Conservation (phyloP, 257 asterid species). For the Rauvolfia tetraphylla region DNA sequence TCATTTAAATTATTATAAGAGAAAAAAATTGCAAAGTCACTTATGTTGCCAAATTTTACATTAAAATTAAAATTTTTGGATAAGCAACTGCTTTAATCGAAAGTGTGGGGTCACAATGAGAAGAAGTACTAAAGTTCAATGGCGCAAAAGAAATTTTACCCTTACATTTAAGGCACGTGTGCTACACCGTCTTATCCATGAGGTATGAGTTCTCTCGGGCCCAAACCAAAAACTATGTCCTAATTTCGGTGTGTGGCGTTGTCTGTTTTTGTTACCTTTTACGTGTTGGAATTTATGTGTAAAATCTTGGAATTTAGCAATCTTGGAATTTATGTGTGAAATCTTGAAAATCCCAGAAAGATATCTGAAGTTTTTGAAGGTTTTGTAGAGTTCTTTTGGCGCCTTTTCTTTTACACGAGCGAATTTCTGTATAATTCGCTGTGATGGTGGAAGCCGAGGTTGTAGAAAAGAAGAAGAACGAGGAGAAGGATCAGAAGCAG, state of each 20-base stretch:
- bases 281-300: too few relatives aligned
- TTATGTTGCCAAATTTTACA: too few relatives aligned
- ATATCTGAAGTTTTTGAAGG: not conserved
- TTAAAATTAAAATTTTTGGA: too few relatives aligned
- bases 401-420: not conserved
- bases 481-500: constrained; percentile 27
- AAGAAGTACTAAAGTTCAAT: too few relatives aligned
- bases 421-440: not conserved
- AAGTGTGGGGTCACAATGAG: too few relatives aligned
- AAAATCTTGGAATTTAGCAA: not conserved
- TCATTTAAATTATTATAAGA: too few relatives aligned
- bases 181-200: not conserved
- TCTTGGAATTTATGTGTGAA: not conserved
- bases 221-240: not conserved
- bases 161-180: not conserved
- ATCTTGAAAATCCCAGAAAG: not conserved
- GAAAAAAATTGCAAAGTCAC: too few relatives aligned
- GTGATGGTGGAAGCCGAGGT: constrained; percentile 72
- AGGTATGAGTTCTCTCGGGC: not conserved
- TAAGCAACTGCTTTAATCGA: too few relatives aligned
- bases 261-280: not conserved
- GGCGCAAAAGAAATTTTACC: not conserved
- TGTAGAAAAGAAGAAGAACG: constrained; percentile 25
- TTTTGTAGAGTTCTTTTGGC: not conserved
- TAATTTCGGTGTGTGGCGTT: not conserved